A percentile compares a stretch with the other conserved stretches of the same genome.
Evolutionary conservation across 306 rosid genomes (phyloP).

Genomic region (Quercus alba): DNA sequence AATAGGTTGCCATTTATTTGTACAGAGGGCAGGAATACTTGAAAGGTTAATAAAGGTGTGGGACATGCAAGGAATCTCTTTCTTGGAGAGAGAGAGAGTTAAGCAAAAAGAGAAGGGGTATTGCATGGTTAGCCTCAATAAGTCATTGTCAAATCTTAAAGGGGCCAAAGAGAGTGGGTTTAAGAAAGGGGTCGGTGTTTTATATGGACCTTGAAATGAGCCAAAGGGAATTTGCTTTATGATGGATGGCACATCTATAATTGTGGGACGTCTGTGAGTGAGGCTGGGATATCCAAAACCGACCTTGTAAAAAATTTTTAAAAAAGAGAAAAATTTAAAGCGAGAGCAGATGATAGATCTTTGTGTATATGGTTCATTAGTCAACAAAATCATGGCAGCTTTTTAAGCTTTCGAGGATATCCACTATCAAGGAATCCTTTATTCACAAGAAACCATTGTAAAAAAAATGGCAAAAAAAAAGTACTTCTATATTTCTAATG

Average conservation of each 20-base stretch:
- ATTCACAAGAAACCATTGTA: slow-evolving; percentile 24
- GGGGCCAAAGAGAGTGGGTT: slow-evolving; percentile 2
- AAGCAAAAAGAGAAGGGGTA: neutral
- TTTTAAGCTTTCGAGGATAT: slow-evolving; percentile 36
- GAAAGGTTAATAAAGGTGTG: slow-evolving; percentile 54
- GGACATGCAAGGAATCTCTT: slow-evolving; percentile 60
- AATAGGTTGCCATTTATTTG: slow-evolving; percentile 42
- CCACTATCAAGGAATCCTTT: slow-evolving; percentile 46
- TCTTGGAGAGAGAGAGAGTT: slow-evolving; percentile 11
- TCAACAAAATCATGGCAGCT: slow-evolving; percentile 30
- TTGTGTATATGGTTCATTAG: slow-evolving; percentile 10
- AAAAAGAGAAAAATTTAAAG: slow-evolving; percentile 3
- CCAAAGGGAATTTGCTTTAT: slow-evolving; percentile 40
- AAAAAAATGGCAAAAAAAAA: neutral
- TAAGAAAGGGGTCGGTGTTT: slow-evolving; percentile 17
- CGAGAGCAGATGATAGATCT: neutral
- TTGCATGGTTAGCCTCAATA: slow-evolving; percentile 16
- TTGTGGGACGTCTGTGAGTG: neutral
- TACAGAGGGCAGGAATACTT: slow-evolving; percentile 54
- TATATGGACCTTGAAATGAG: slow-evolving; percentile 16
- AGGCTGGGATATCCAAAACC: slow-evolving; percentile 44
- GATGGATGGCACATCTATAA: slow-evolving; percentile 19
- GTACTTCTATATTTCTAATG: neutral
- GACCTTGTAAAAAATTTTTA: slow-evolving; percentile 3
- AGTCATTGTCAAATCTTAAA: slow-evolving; percentile 23